Evolutionary conservation across 2,329 filamentous ascomycete species (phyloP).

Genomic region (Apiospora saccharicola): DNA sequence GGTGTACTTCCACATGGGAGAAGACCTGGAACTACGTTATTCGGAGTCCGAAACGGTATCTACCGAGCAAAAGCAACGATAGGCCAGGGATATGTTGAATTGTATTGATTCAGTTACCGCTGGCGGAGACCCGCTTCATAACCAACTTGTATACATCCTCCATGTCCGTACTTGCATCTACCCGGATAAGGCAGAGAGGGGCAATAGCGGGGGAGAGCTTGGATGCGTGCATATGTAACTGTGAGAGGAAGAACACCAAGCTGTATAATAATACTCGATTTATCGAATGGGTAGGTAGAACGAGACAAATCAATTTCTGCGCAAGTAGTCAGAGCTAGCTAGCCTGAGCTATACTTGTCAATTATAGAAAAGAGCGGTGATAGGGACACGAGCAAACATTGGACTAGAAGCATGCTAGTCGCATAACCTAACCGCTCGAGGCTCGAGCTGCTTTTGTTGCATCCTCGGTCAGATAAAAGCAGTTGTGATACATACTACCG

Average conservation of each 20-base stretch:
- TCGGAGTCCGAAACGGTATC: background rate
- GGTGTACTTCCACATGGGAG: too few relatives aligned
- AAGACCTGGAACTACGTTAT: background rate
- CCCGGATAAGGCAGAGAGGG: conserved; percentile 13
- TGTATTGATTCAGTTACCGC: background rate
- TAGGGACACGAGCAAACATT: background rate
- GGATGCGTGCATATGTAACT: background rate
- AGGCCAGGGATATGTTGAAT: background rate
- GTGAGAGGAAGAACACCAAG: background rate
- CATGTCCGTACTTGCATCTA: background rate
- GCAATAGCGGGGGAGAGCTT: background rate
- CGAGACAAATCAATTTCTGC: background rate
- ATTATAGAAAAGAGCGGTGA: conserved; percentile 16
- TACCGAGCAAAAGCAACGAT: background rate
- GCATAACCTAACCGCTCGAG: background rate
- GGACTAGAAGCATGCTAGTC: background rate
- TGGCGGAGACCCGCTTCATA: background rate
- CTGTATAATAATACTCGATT: background rate
- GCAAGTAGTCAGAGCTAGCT: background rate
- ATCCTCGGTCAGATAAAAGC: background rate
- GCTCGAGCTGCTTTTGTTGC: background rate
- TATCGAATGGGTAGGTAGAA: background rate
- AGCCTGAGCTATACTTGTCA: background rate
- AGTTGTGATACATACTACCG: background rate
- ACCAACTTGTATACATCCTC: background rate